Base-by-base conservation (phyloP, 2,329 filamentous ascomycete species). In the Verticillium longisporum region DNA sequence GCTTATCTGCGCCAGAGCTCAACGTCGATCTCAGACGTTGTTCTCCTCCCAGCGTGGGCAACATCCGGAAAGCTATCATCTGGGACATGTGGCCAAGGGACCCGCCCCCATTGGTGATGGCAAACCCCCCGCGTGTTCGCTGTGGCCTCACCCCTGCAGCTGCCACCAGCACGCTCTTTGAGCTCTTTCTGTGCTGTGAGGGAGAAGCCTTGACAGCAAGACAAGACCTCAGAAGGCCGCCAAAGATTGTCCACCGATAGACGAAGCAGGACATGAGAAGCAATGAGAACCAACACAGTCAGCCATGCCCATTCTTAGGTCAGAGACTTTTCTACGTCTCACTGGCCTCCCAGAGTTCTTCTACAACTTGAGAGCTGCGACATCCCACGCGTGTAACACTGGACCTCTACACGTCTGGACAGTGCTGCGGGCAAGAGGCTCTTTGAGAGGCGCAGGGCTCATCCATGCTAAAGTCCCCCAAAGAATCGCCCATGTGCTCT, bases 401-500 rank as follows among this genome's bases (percentile, higher is more conserved):
- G 31, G 21, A 33, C 15, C 21, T 31, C 26, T 54, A 31, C 26
- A 31, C 26, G 4, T 31, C 32, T 10, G 13, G 32, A 54, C 15
- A 36, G 37, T 31, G 13, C 36, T 14, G 13, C 37, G 15, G 37
- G 18, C 37, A 9, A 18, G 9, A 11, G 37, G 18, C 54, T 15
- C 6, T 18, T 18, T 33, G 31, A 14, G n/a, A 26, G 11, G 33
- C 10, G 26, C 32, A 33, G 54, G 26, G 6, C n/a, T 18, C 54
- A 18, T 3, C 26, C 54, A 57, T n/a, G 41, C 41, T 26, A 14
- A 31, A 31, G 59, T 50, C 41, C 56, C 33, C 64, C 61, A 63
- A 45, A 63, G 62, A 53, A 55, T 66, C 64, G 59, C 58, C 65
- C 75, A 78, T 78, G 76, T 78, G 76, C 71, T 69, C 68, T 69